These are phyloP conservation scores for Fraxinus angustifolia DNA, from an alignment of 305 asterid species.

Conservation along the genomic window DNA sequence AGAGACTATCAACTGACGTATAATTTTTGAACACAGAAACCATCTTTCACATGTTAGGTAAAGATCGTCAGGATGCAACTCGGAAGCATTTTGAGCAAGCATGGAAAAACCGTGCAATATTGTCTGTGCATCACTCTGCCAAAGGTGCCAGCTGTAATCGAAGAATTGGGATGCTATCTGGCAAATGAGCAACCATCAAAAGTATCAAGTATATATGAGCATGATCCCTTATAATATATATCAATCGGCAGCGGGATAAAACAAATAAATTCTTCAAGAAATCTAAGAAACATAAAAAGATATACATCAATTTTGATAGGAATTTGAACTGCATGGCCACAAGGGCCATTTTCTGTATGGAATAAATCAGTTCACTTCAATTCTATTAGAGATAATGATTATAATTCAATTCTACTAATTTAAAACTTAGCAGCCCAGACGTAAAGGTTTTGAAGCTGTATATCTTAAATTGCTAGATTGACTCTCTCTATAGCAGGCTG, in stretches of 20 bases:
- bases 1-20: constrained; percentile 71
- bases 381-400: neutral
- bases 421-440: neutral
- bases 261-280: neutral
- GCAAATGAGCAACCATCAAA: constrained; percentile 44
- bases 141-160: constrained; percentile 96
- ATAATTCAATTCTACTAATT: constrained; percentile 8
- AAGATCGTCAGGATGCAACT: constrained; percentile 62
- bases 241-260: constrained; percentile 15
- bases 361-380: constrained; percentile 7
- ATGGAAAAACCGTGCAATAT: constrained; percentile 69
- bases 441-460: neutral
- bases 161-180: constrained; percentile 94
- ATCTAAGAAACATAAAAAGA: constrained; percentile 7
- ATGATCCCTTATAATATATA: constrained; percentile 6
- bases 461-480: neutral
- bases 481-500: neutral
- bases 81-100: constrained; percentile 74
- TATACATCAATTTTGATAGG: neutral
- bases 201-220: constrained; percentile 21
- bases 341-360: neutral
- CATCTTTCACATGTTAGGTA: constrained; percentile 90
- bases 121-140: constrained; percentile 85
- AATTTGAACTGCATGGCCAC: neutral
- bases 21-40: constrained; percentile 89